These are phyloP conservation scores for Actinidia arguta DNA, from an alignment of 179 eudicot species.

Conservation along the genomic window DNA sequence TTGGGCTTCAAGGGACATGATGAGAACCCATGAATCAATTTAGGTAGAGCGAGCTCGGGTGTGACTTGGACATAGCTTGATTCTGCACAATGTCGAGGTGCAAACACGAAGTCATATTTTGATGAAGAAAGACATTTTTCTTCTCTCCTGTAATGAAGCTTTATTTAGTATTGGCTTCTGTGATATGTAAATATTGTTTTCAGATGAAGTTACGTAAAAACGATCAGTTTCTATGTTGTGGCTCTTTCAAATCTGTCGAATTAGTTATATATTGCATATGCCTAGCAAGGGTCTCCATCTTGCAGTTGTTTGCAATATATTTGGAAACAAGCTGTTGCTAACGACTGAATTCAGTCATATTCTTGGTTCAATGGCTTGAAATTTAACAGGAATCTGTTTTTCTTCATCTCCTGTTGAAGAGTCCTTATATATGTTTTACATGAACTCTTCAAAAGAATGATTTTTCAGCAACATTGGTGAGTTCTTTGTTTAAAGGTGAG, in stretches of 20 bases:
- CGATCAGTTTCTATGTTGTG: background rate
- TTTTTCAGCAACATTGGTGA: too few species aligned
- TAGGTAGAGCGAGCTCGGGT: background rate
- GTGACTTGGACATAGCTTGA: background rate
- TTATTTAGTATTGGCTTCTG: background rate
- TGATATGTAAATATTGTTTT: background rate
- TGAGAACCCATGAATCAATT: slow-evolving; percentile 5
- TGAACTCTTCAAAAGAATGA: too few species aligned
- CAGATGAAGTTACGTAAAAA: background rate
- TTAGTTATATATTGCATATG: background rate
- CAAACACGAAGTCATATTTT: background rate
- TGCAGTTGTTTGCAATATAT: background rate
- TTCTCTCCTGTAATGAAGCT: background rate
- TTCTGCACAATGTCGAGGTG: background rate
- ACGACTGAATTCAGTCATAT: background rate
- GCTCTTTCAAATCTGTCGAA: background rate
- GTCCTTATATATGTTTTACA: too few species aligned
- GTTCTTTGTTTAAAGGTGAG: too few species aligned
- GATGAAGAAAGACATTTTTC: background rate
- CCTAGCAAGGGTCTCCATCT: background rate
- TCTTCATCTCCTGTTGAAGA: too few species aligned
- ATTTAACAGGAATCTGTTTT: too few species aligned
- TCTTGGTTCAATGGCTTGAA: too few species aligned
- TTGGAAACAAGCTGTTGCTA: background rate
- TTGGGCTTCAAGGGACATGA: background rate